Percentiles rank a stretch among this genome's conserved stretches.
phyloP scores from a whole-genome alignment of 2,329 filamentous ascomycete species.

The Eutypella sp. region DNA sequence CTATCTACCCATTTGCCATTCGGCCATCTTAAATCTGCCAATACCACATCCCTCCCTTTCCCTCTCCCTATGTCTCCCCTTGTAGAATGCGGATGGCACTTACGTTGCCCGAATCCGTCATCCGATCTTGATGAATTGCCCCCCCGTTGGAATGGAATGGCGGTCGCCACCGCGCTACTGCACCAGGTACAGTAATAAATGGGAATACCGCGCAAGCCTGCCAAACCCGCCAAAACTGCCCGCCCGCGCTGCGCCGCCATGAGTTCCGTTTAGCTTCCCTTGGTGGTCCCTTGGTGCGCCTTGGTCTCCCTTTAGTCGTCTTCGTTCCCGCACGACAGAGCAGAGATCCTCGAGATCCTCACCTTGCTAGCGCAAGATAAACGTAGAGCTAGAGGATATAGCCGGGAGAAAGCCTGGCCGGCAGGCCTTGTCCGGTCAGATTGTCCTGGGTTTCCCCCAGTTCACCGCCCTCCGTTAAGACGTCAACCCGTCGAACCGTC shows the following conservation, averaged over 20 bases:
- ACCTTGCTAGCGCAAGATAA: too few relatives aligned
- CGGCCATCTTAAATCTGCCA: too few relatives aligned
- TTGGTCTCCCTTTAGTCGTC: too few relatives aligned
- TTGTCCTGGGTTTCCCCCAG: background rate
- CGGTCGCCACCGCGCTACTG: background rate
- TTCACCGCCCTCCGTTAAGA: background rate
- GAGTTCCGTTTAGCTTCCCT: too few relatives aligned
- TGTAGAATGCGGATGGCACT: background rate
- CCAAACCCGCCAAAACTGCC: too few relatives aligned
- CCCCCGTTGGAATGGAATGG: background rate
- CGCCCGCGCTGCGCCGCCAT: too few relatives aligned
- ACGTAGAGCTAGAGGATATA: background rate
- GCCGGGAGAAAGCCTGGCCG: background rate
- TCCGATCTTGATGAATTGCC: background rate
- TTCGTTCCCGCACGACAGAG: too few relatives aligned
- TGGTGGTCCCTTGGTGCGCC: too few relatives aligned
- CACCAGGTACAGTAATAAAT: background rate
- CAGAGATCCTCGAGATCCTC: too few relatives aligned
- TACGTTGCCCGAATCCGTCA: background rate
- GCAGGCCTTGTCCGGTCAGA: too few relatives aligned
- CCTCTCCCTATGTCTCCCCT: background rate
- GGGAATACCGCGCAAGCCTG: background rate
- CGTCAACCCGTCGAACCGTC: background rate
- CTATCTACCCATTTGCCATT: too few relatives aligned
- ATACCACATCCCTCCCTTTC: too few relatives aligned